Base-by-base conservation (phyloP, 306 rosid species). In the Styphnolobium japonicum region DNA sequence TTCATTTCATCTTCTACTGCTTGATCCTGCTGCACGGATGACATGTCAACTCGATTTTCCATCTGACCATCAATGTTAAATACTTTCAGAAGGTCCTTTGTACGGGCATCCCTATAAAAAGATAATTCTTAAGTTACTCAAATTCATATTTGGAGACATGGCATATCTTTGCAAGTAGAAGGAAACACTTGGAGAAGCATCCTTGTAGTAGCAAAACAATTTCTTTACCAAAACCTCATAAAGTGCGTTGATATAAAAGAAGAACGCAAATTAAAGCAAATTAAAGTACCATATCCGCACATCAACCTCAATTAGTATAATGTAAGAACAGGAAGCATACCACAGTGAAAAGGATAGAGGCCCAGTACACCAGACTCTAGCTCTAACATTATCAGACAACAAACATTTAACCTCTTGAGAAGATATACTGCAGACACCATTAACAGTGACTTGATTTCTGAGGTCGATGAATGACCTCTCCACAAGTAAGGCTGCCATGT, bases 401-500 rank as follows among this genome's bases (percentile, higher is more conserved):
- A 95, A 78, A 72, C 80, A 86, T 85, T 91, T 95, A 23, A 95
- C 97, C 29, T 95, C 99, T 83, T 95, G 99, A 87, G 98, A 93
- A 84, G 99, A 91, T 72, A 95, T 82, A 63, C 93, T 93, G 67
- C 98, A 95, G 16, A 85, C 93, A 37, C 99, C 99, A 77, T 93
- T 95, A 23, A 93, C 90, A 9, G 99, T 93, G 67, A 92, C 97
- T 82, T 96, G 97, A 82, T 64, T 77, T 86, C 93, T 83, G 43
- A 93, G 96, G 86, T 96, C 99, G 10, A 93, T 19, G 84, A 74
- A 83, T 1, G 98, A 93, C 87, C 99, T 90, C 91, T 96, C 98
- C 31, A 90, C 98, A 63, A 96, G 93, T 57, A 96, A 87, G 78
- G 99, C 98, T 42, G 99, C 98, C 99, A 96, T 96, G 67, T 92